A percentile compares a stretch with the other conserved stretches of the same genome.
Conservation (phyloP, 2,329 filamentous ascomycete species). For the Penicillium sp. region DNA sequence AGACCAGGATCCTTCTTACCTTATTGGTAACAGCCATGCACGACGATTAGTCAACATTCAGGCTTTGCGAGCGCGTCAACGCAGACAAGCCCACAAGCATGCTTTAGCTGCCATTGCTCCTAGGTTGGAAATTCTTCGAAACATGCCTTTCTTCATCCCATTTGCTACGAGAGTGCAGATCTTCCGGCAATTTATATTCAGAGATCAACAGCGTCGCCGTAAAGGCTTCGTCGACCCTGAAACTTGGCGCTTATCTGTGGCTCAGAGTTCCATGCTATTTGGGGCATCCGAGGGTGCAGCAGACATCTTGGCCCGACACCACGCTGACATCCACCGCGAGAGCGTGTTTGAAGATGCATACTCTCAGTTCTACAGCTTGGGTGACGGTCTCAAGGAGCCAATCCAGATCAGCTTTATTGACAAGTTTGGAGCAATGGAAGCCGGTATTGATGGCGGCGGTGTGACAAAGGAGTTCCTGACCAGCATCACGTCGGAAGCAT, state of each 20-base stretch:
- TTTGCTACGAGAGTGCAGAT: slow-evolving; percentile 89
- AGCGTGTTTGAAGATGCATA: slow-evolving; percentile 83
- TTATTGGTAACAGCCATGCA: slow-evolving; percentile 57
- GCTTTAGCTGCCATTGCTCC: slow-evolving; percentile 76
- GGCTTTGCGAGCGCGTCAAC: slow-evolving; percentile 59
- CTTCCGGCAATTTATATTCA: slow-evolving; percentile 83
- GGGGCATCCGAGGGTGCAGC: slow-evolving; percentile 37
- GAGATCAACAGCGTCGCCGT: slow-evolving; percentile 72
- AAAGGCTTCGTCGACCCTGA: slow-evolving; percentile 68
- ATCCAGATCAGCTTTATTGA: slow-evolving; percentile 97
- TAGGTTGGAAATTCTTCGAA: slow-evolving; percentile 82
- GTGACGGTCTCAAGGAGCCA: slow-evolving; percentile 82
- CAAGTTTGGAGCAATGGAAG: slow-evolving; percentile 78
- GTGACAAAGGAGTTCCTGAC: slow-evolving; percentile 97
- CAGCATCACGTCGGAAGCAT: slow-evolving; percentile 80
- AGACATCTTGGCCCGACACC: slow-evolving; percentile 56
- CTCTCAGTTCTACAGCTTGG: slow-evolving; percentile 73
- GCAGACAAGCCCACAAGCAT: slow-evolving; percentile 64
- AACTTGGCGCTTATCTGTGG: slow-evolving; percentile 63
- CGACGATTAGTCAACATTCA: slow-evolving; percentile 62
- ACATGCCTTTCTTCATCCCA: slow-evolving; percentile 95
- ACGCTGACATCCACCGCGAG: slow-evolving; percentile 74
- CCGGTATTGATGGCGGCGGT: slow-evolving; percentile 92
- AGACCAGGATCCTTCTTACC: slow-evolving; percentile 33
- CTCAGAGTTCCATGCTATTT: slow-evolving; percentile 43